Base-by-base conservation (phyloP, 192 early-diverging fungal species). In the Ramicandelaber brevisporus region DNA sequence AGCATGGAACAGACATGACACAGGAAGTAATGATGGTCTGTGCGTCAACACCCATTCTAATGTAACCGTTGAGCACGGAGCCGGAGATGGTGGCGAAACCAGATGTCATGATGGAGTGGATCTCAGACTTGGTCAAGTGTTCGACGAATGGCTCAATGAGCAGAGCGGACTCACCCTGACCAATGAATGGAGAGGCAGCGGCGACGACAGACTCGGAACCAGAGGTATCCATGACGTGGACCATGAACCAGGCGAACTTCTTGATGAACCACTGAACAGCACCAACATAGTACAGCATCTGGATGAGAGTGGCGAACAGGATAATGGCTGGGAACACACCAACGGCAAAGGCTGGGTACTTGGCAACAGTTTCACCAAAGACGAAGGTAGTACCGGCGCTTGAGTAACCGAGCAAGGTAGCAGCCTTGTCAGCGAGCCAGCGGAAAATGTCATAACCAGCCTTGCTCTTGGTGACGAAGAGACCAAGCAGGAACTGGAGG, bases 21-120 rank as follows among this genome's bases (percentile, higher is more conserved):
- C 80, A 84, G 9, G 77, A 65, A 0, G 80, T 78, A 37, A 89
- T 65, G 29, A 89, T 47, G 39, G 64, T 54, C 4, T 58, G 48
- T 4, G 62, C 46, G 33, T 50, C 38, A 8, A 73, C 68, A 32
- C 77, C 77, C 44, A 78, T 49, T 16, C 53, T 39, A 32, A 74
- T 58, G 46, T 83, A 84, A 21, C 58, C 74, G 25, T 68, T 53
- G 14, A 79, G 52, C 5, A 74, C 71, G 2, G 84, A 82, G 20
- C 78, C 82, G 27, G 78, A 68, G 37, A 89, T 72, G 30, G 84
- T 89, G 23, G 84, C 69, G 49, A 89, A 89, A 37, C 84, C 84
- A 28, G 77, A 78, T 6, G 65, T 62, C 73, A 89, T 72, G 53
- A 73, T 63, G 17, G 79, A 65, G 50, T 85, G 80, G 28, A 89